phyloP scores from a whole-genome alignment of 2,329 filamentous ascomycete genomes.

The Verticillium isaacii region DNA sequence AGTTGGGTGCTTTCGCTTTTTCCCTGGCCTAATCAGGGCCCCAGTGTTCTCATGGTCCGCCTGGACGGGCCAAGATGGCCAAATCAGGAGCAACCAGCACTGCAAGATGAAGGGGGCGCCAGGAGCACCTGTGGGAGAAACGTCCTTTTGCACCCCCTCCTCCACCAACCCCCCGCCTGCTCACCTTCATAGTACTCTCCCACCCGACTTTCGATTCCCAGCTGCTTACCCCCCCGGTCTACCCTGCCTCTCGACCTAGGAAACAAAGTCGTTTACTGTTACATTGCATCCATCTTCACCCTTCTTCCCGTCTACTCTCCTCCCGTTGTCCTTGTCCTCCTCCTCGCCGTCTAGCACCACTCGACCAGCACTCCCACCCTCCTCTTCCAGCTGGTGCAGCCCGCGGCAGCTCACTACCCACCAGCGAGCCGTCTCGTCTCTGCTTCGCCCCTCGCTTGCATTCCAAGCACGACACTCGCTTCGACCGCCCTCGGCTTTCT shows the following conservation, averaged over 20 bases:
- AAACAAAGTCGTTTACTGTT: not conserved
- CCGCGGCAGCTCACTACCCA: not conserved
- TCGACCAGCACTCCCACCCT: not conserved
- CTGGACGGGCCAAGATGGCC: not conserved
- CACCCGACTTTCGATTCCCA: not conserved
- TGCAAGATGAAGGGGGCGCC: not conserved
- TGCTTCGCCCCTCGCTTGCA: conserved; percentile 2
- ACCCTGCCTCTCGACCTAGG: not conserved
- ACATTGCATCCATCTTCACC: not conserved
- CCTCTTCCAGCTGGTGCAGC: not conserved
- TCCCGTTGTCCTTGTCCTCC: not conserved
- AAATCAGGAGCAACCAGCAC: not conserved
- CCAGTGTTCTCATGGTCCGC: not conserved
- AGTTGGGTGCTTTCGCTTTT: not conserved
- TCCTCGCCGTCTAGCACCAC: not conserved
- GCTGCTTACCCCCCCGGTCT: not conserved
- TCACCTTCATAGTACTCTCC: not conserved
- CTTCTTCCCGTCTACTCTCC: not conserved
- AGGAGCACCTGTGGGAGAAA: not conserved
- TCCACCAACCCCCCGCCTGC: not conserved
- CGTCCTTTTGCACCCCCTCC: not conserved
- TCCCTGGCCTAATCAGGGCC: not conserved
- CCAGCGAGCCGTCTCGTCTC: not conserved
- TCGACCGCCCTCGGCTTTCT: not conserved
- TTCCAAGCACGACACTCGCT: not conserved